phyloP scores from a whole-genome alignment of 352 stramenopile species.

The Globisporangium nodosum region DNA sequence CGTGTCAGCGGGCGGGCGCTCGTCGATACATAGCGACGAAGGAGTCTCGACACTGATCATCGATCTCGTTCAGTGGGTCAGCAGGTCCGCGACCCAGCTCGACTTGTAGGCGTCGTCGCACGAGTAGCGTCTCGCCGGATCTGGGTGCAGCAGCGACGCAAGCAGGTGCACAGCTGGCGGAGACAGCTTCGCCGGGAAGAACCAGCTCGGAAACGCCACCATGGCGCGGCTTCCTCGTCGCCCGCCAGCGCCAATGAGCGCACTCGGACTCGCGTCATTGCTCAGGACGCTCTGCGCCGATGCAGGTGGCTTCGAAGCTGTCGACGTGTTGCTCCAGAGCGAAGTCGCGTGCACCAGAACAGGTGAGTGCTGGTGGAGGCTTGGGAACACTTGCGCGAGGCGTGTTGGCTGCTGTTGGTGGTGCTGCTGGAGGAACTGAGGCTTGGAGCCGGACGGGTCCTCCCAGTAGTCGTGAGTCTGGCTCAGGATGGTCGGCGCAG shows the following conservation, averaged over 20 bases:
- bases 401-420: constrained; percentile 8
- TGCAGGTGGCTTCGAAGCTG: constrained; percentile 6
- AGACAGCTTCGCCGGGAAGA: constrained; percentile 77
- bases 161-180: constrained; percentile 61
- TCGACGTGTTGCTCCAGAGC: constrained; percentile 13
- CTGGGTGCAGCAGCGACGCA: constrained; percentile 75
- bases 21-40: too few species aligned
- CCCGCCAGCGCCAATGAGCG: constrained; percentile 17
- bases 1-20: too few species aligned
- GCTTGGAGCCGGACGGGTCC: neutral
- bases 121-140: constrained; percentile 69
- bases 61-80: too few species aligned
- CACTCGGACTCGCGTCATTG: constrained; percentile 9
- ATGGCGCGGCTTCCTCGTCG: constrained; percentile 26
- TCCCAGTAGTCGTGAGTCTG: too few species aligned
- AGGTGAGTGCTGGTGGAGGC: constrained; percentile 7
- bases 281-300: constrained; percentile 2
- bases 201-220: constrained; percentile 75
- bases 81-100: constrained; percentile 44
- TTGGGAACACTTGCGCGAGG: constrained; percentile 9
- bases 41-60: too few species aligned
- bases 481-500: neutral
- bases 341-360: constrained; percentile 6
- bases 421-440: neutral
- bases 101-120: constrained; percentile 83